Conservation (phyloP, 495 filamentous ascomycete genomes). For the Parmelia sp. region DNA sequence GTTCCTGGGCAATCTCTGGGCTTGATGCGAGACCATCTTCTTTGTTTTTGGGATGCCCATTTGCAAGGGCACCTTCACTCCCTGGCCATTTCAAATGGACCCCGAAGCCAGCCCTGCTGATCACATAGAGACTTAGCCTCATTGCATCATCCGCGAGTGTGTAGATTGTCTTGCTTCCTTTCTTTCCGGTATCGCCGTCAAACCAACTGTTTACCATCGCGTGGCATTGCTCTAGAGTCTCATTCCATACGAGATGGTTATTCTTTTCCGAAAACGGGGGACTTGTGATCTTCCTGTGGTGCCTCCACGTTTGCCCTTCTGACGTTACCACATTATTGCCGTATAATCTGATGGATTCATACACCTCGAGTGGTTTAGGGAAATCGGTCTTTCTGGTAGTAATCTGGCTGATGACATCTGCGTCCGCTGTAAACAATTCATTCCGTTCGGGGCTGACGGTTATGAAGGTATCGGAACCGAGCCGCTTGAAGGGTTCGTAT, state of each 20-base stretch:
- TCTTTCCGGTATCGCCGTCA: neutral
- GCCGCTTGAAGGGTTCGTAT: constrained; percentile 35
- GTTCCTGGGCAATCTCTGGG: constrained; percentile 30
- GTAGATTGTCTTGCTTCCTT: constrained; percentile 35
- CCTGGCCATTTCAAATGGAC: constrained; percentile 50
- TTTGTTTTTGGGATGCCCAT: neutral
- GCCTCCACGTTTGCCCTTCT: constrained; percentile 56
- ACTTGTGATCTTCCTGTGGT: constrained; percentile 61
- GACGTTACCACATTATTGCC: constrained; percentile 58
- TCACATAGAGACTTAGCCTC: constrained; percentile 59
- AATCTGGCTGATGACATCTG: constrained; percentile 54
- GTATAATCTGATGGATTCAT: constrained; percentile 53
- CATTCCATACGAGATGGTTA: constrained; percentile 55
- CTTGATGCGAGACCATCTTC: neutral
- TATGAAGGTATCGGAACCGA: constrained; percentile 48
- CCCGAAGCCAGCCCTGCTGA: constrained; percentile 63
- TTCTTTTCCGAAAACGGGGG: constrained; percentile 68
- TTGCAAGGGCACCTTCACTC: neutral
- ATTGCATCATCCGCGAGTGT: constrained; percentile 41
- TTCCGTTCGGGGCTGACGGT: constrained; percentile 45
- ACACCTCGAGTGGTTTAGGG: constrained; percentile 59
- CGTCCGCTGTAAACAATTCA: constrained; percentile 45
- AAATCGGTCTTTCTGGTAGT: constrained; percentile 56
- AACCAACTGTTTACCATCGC: constrained; percentile 15
- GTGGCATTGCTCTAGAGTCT: constrained; percentile 40